A percentile compares a stretch with the other conserved stretches of the same genome.
phyloP scores from a whole-genome alignment of 495 filamentous ascomycete species.

The Trichoderma asperelloides region DNA sequence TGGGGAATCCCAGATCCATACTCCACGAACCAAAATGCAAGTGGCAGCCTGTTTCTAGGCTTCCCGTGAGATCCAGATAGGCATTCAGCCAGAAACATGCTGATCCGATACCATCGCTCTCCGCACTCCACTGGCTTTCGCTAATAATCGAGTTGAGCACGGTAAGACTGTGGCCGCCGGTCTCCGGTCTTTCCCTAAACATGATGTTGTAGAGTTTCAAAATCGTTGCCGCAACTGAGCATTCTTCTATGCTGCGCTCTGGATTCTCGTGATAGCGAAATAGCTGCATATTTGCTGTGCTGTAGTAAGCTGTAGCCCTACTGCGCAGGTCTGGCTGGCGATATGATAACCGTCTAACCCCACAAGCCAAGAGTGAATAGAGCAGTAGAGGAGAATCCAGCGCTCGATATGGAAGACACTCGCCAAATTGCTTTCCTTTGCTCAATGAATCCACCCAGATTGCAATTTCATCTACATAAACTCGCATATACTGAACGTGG shows the following conservation, averaged over 20 bases:
- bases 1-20: slow-evolving; percentile 67
- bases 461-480: slow-evolving; percentile 85
- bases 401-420: slow-evolving; percentile 70
- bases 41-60: slow-evolving; percentile 65
- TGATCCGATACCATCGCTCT: slow-evolving; percentile 66
- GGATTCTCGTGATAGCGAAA: slow-evolving; percentile 68
- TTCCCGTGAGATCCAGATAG: slow-evolving; percentile 80
- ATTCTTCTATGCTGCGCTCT: slow-evolving; percentile 72
- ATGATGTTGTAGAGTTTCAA: slow-evolving; percentile 91
- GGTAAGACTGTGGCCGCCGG: slow-evolving; percentile 73
- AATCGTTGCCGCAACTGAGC: slow-evolving; percentile 80
- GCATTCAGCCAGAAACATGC: slow-evolving; percentile 96
- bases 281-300: slow-evolving; percentile 67
- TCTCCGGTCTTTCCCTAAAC: slow-evolving; percentile 58
- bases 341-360: slow-evolving; percentile 67
- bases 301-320: slow-evolving; percentile 64
- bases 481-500: slow-evolving; percentile 77
- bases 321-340: slow-evolving; percentile 58
- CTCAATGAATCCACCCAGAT: slow-evolving; percentile 94
- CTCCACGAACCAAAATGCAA: slow-evolving; percentile 85
- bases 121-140: slow-evolving; percentile 84
- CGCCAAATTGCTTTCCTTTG: slow-evolving; percentile 79
- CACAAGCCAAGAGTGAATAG: slow-evolving; percentile 85
- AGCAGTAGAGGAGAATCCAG: slow-evolving; percentile 82
- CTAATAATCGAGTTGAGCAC: slow-evolving; percentile 82